Evolutionary conservation across 768 basidiomycete species (phyloP), one percentile per base, ranked within the genome.

Genomic region (Pleurotus pulmonarius): DNA sequence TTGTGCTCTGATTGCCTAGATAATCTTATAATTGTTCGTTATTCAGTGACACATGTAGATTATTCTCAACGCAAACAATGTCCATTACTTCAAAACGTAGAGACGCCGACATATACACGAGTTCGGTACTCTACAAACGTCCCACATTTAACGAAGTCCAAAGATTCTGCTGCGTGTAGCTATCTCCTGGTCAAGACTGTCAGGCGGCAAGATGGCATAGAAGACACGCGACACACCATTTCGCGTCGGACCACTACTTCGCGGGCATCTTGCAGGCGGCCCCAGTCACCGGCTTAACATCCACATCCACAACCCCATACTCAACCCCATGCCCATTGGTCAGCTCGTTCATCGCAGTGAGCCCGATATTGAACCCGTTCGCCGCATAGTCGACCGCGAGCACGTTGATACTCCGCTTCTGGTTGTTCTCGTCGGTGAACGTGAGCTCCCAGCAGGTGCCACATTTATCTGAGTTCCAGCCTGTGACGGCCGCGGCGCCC

Each of bases 401-500:
- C 9, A 86, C 64, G 40, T 73, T 76, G 65, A 85, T 72, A 52
- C 64, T 76, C 56, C 58, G 74, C 18, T 62, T 63, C 1, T 55
- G 60, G 3, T 72, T 72, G 4, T 58, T 46, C 4, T 39, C 46
- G 20, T 53, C 52, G 38, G 73, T 72, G 67, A 76, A 86, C 4
- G 78, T 76, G 60, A 87, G 64, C 57, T 73, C 55, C 83, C 83
- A 88, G 68, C 87, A 88, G 24, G 77, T 75, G 1, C 83, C 83
- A 61, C 86, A 88, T 43, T 73, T 69, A 1, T 66, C 58, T 1
- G 83, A 85, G 64, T 82, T 74, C 68, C 70, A 86, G 24, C 75
- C 78, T 5, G 66, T 67, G 56, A 87, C 71, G 38, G 75, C 81
- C 12, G 73, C 70, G 0, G 75, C 80, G 1, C 80, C 85, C 26